Evolutionary conservation across 495 filamentous ascomycete species (phyloP), one percentile per base, ranked within the genome.

Genomic region (Trichoderma erinaceum): DNA sequence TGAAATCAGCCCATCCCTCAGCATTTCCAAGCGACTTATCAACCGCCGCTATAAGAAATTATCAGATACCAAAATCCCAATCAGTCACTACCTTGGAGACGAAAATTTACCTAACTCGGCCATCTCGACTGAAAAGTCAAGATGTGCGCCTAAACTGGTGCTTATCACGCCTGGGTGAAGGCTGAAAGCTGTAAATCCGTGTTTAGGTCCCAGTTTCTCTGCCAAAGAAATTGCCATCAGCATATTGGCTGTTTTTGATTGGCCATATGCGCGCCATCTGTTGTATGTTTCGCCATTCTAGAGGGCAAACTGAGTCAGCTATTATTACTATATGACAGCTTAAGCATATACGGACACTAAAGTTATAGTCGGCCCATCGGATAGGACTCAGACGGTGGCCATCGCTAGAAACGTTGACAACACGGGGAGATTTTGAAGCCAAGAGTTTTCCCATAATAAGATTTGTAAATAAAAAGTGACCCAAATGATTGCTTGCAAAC

Each of bases 401-500:
- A 18, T 78, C 71, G 69, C 73, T 78, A 32, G 68, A 73, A 4
- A 83, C 66, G 64, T 71, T 78, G 15, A 83, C 75, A 16, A 82
- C 70, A 2, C 80, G 70, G 3, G 76, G 72, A n/a, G 61, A 41
- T 11, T 46, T 58, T 0, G 71, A 68, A 3, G 56, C 68, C 0
- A 83, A 15, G 0, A 85, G 66, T 71, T 84, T 82, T 1, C 43
- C 38, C 73, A 86, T 79, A 38, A 93, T 78, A 18, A 91, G 76
- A 70, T 86, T 85, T 0, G 87, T 88, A 44, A 93, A 81, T 6
- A 92, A 79, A 48, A 85, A 86, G 71, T 88, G 89, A 0, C 87
- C 88, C 38, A 92, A 69, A 72, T 92, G 84, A 70, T 92, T 93
- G 1, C 85, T 88, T n/a, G 84, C 87, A 68, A 91, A 86, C 68